Base-by-base conservation (phyloP, 345 rosid species). In the Melaleuca alternifolia region DNA sequence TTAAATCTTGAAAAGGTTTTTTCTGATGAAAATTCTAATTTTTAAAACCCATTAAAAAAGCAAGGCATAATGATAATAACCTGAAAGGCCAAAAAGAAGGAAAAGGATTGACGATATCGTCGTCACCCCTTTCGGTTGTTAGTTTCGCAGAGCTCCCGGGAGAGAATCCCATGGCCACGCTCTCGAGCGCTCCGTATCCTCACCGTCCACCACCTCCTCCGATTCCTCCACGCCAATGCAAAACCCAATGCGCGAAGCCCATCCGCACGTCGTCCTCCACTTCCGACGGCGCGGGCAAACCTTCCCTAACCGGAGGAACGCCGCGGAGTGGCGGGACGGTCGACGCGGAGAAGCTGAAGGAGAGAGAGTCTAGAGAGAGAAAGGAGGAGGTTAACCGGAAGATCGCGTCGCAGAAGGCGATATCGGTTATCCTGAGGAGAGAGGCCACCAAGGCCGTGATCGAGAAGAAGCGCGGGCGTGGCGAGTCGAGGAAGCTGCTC, bases 381-480 rank as follows among this genome's bases (percentile, higher is more conserved):
- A 93, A 90, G 87, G 96, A 93, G 86, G 93, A 90, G 77, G 88
- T 86, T 61, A 92, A 94, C 93, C 83, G 89, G 82, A 96, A 96
- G 84, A 88, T 94, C 24, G 99, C 98, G 6, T 97, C 99, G 7
- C 92, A 92, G 91, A 97, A 96, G 87, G 98, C 98, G 0, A 86
- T 96, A n/a, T 97, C 96, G 24, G 89, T 92, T 51, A 92, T 97
- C 86, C 91, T 97, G 7, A 84, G 96, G 41, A 92, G 98, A 85
- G 99, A 97, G 53, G 98, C 99, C 46, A 92, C 98, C 2, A 95
- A 96, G 86, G 94, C 93, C 11, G 52, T 91, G n/a, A 93, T 97
- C 44, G 98, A 97, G 91, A 97, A 92, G 91, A 97, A 95, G 92
- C 88, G 90, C 88, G 96, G 95, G 5, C 91, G 90, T 5, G 90